These are phyloP conservation scores for Mycena pura DNA, from an alignment of 768 basidiomycete genomes.

Conservation along the genomic window DNA sequence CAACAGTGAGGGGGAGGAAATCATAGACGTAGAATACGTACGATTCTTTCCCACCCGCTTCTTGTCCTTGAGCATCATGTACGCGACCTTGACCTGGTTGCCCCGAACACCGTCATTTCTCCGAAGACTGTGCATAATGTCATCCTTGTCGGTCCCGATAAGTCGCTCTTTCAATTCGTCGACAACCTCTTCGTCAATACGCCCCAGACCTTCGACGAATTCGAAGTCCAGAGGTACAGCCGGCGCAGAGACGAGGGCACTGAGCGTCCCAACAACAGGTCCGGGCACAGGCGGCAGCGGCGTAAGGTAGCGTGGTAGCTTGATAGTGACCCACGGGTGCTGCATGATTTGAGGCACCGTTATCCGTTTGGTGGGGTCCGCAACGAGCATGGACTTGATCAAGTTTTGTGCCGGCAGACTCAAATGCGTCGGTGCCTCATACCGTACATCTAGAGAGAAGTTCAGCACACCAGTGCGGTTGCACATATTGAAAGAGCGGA, in stretches of 20 bases:
- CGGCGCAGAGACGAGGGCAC: constrained; percentile 71
- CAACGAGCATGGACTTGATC: constrained; percentile 88
- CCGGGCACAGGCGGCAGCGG: constrained; percentile 81
- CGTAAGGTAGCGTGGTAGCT: constrained; percentile 86
- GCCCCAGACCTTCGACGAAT: constrained; percentile 89
- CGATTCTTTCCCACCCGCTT: constrained; percentile 82
- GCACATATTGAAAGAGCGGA: neutral
- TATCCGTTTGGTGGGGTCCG: constrained; percentile 94
- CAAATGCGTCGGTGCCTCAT: constrained; percentile 83
- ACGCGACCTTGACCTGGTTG: constrained; percentile 96
- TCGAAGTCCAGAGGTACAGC: constrained; percentile 76
- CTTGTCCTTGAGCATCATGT: constrained; percentile 92
- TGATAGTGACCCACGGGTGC: constrained; percentile 88
- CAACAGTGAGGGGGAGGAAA: neutral
- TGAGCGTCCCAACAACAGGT: constrained; percentile 77
- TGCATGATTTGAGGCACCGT: constrained; percentile 91
- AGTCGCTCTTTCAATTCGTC: constrained; percentile 79
- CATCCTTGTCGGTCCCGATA: constrained; percentile 77
- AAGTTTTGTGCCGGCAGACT: constrained; percentile 79
- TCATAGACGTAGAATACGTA: constrained; percentile 49
- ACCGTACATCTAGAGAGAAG: constrained; percentile 73
- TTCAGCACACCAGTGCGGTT: constrained; percentile 15
- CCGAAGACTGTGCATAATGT: constrained; percentile 86
- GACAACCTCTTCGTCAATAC: constrained; percentile 91
- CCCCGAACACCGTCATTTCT: constrained; percentile 85